A percentile compares a stretch with the other conserved stretches of the same genome.
These are phyloP conservation scores for Phaeosphaeria sp. DNA, from an alignment of 2,329 filamentous ascomycete species.

Conservation along the genomic window DNA sequence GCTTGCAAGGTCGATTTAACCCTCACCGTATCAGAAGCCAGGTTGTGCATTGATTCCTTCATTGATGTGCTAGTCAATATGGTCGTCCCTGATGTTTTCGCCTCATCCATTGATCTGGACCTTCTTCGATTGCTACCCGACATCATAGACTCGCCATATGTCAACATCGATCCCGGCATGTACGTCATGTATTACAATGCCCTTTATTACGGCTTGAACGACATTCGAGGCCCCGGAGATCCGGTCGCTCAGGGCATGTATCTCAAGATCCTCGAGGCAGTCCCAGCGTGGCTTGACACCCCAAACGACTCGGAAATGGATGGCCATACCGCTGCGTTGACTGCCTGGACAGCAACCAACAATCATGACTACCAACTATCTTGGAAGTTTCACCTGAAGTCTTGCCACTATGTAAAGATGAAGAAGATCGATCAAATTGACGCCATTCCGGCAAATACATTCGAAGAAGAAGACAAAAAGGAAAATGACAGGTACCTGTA, in stretches of 20 bases:
- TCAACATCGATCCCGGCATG: constrained; percentile 31
- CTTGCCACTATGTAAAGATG: constrained; percentile 29
- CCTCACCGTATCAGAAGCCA: constrained; percentile 24
- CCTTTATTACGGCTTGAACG: constrained; percentile 30
- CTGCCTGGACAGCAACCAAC: constrained; percentile 30
- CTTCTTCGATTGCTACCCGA: constrained; percentile 28
- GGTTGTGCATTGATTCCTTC: constrained; percentile 30
- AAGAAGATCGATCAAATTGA: constrained; percentile 31
- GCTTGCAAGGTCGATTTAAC: constrained; percentile 14
- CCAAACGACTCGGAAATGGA: constrained; percentile 23
- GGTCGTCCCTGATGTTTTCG: constrained; percentile 28
- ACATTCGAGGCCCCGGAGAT: constrained; percentile 20
- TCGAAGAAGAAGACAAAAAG: constrained; percentile 28
- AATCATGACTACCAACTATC: constrained; percentile 37
- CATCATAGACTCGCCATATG: constrained; percentile 34
- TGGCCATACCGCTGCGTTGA: constrained; percentile 27
- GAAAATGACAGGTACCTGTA: constrained; percentile 26
- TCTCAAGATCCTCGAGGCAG: constrained; percentile 30
- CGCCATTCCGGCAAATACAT: constrained; percentile 18
- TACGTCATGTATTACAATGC: constrained; percentile 37
- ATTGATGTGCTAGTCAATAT: constrained; percentile 16
- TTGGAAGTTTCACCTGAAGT: constrained; percentile 39
- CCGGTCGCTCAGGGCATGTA: constrained; percentile 27
- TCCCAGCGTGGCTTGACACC: constrained; percentile 34
- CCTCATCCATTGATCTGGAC: constrained; percentile 16